Conservation (phyloP, 768 basidiomycete genomes). For the Hericium alpestre region DNA sequence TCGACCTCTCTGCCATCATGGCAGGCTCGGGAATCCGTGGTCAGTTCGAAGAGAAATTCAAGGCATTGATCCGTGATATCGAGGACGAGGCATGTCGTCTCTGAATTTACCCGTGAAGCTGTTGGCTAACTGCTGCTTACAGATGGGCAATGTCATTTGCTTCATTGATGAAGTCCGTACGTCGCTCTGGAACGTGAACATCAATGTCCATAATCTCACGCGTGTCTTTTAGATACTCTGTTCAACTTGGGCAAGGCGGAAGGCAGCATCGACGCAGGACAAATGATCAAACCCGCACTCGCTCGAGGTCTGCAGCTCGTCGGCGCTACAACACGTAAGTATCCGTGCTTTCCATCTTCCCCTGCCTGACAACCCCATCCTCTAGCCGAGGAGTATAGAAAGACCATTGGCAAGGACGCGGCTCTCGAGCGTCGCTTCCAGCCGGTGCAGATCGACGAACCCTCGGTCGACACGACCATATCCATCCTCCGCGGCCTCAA, state of each 20-base stretch:
- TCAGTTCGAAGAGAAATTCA: slow-evolving; percentile 91
- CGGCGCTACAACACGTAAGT: slow-evolving; percentile 80
- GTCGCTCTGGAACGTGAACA: slow-evolving; percentile 20
- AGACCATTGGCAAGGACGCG: slow-evolving; percentile 86
- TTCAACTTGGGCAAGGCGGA: slow-evolving; percentile 88
- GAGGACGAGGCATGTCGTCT: slow-evolving; percentile 53
- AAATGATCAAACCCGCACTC: slow-evolving; percentile 88
- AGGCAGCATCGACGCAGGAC: slow-evolving; percentile 84
- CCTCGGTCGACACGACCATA: slow-evolving; percentile 73
- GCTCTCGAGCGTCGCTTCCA: slow-evolving; percentile 89
- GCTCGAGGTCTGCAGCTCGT: slow-evolving; percentile 82
- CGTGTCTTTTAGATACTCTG: slow-evolving; percentile 42
- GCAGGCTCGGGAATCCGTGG: slow-evolving; percentile 88
- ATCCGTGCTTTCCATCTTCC: background rate
- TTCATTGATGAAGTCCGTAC: slow-evolving; percentile 92
- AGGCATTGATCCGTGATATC: slow-evolving; percentile 80
- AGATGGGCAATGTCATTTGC: slow-evolving; percentile 74
- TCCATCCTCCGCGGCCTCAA: slow-evolving; percentile 84
- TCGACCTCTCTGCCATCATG: slow-evolving; percentile 76
- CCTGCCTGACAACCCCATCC: background rate
- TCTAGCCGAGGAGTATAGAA: slow-evolving; percentile 76
- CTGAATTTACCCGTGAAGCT: slow-evolving; percentile 17
- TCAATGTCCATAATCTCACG: background rate
- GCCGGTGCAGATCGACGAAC: slow-evolving; percentile 81
- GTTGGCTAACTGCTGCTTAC: background rate